These are phyloP conservation scores for Wickerhamomyces silvicola DNA, from an alignment of 805 yeast species.

Conservation along the genomic window DNA sequence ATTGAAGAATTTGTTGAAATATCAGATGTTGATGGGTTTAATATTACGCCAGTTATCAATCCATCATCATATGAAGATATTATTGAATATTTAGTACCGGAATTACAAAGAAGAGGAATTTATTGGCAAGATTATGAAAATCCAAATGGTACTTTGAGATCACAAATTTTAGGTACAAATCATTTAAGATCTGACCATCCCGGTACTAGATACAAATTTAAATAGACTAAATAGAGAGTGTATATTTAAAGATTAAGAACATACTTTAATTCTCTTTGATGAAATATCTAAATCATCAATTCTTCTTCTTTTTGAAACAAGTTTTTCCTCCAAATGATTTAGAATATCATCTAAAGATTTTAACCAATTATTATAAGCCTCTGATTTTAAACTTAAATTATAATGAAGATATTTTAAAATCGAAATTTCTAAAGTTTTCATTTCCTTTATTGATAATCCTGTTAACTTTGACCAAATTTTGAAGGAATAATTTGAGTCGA, in stretches of 20 bases:
- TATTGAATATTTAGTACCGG: conserved; percentile 33
- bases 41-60: conserved; percentile 31
- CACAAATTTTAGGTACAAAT: conserved; percentile 8
- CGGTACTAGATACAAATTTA: conserved; percentile 3
- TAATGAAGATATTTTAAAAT: conserved; percentile 51
- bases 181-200: conserved; percentile 5
- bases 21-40: conserved; percentile 39
- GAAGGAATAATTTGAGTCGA: conserved; percentile 65
- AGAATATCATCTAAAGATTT: too few relatives aligned
- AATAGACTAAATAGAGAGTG: too few relatives aligned
- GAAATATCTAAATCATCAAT: conserved; percentile 2
- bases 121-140: conserved; percentile 32
- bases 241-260: too few relatives aligned
- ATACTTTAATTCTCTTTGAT: background rate
- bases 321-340: too few relatives aligned
- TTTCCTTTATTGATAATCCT: conserved; percentile 48
- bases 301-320: too few relatives aligned
- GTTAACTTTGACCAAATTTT: conserved; percentile 71
- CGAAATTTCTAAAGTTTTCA: conserved; percentile 46
- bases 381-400: conserved; percentile 45
- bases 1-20: conserved; percentile 34
- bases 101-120: conserved; percentile 28
- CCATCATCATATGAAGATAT: conserved; percentile 37
- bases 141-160: conserved; percentile 6
- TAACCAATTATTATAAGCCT: conserved; percentile 40